Base-by-base conservation (phyloP, 2,329 filamentous ascomycete genomes). In the Myriosclerotinia duriaeana region DNA sequence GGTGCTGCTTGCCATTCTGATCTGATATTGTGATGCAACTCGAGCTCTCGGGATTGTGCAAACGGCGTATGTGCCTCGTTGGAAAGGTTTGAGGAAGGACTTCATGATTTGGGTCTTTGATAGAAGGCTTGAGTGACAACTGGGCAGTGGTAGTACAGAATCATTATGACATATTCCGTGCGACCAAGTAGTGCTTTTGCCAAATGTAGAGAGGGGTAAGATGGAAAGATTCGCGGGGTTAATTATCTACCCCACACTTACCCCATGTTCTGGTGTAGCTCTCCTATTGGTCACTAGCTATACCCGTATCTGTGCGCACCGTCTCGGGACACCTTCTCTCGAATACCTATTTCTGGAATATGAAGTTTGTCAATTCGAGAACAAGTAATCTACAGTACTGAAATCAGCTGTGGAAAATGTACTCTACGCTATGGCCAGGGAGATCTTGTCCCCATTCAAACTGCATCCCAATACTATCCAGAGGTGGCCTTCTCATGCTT, bases 1-100 rank as follows among this genome's bases (percentile, higher is more conserved):
- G 9, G 71, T 74, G 48, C 67, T 70, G 30, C 54, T 65, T 30
- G 54, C 64, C 64, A 53, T 65, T 61, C 38, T 60, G 14, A 44
- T 12, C 1, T 30, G 40, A 46, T 64, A 6, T 14, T 50, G 40
- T 22, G 36, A 30, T 26, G 17, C 17, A 2, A 53, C 5, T 38
- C 17, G 38, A 17, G 30, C 17, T 65, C 44, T 52, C 5, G 46
- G 48, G 36, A 61, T n/a, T 14, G 22, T 26, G 30, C 36, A 61
- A 7, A 52, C 9, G 12, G 46, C 26, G 5, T 26, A 36, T 36
- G 46, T 52, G 34, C 38, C n/a, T 42, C 36, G 8, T 9, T 52
- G 46, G 34, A 59, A 52, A 7, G 36, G 20, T 22, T 40, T 42
- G 15, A 65, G 44, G 30, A 60, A 22, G 22, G 22, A 53, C 8